Conservation (phyloP, 164 flowering plant genomes). For the Litsea cubeba region DNA sequence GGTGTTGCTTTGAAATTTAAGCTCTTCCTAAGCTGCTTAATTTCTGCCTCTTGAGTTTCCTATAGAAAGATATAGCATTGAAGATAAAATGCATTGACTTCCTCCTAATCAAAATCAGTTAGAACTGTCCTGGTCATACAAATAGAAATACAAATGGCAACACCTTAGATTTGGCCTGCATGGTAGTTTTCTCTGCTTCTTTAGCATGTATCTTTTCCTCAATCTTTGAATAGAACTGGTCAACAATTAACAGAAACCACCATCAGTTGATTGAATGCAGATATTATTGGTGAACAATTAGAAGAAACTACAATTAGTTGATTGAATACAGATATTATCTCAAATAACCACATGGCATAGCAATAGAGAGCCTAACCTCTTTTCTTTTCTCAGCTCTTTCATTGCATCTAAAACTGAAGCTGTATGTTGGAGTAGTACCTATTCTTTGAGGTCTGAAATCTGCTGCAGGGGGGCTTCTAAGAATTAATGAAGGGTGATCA, state of each 20-base stretch:
- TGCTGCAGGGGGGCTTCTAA: conserved; percentile 51
- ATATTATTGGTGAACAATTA: conserved; percentile 37
- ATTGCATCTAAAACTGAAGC: conserved; percentile 82
- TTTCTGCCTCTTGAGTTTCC: conserved; percentile 91
- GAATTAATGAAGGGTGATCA: conserved; percentile 40
- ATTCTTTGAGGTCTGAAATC: conserved; percentile 48
- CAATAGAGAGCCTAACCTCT: conserved; percentile 50
- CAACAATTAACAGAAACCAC: conserved; percentile 4
- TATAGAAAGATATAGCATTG: conserved; percentile 17
- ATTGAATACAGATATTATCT: background rate
- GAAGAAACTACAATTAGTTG: conserved; percentile 2
- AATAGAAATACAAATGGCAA: background rate
- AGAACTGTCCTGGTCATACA: background rate
- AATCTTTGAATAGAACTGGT: conserved; percentile 79
- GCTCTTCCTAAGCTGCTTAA: conserved; percentile 73
- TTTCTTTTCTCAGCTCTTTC: conserved; percentile 92
- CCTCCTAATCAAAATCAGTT: background rate
- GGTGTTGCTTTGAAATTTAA: conserved; percentile 91
- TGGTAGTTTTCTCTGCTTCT: conserved; percentile 66
- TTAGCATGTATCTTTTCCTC: conserved; percentile 86
- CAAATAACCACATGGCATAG: background rate
- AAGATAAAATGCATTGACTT: background rate
- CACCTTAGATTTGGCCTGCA: conserved; percentile 94
- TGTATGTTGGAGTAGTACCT: conserved; percentile 67
- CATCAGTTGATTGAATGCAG: conserved; percentile 2